Evolutionary conservation across 2,329 filamentous ascomycete species (phyloP).

Genomic region (Trichoderma sp.): DNA sequence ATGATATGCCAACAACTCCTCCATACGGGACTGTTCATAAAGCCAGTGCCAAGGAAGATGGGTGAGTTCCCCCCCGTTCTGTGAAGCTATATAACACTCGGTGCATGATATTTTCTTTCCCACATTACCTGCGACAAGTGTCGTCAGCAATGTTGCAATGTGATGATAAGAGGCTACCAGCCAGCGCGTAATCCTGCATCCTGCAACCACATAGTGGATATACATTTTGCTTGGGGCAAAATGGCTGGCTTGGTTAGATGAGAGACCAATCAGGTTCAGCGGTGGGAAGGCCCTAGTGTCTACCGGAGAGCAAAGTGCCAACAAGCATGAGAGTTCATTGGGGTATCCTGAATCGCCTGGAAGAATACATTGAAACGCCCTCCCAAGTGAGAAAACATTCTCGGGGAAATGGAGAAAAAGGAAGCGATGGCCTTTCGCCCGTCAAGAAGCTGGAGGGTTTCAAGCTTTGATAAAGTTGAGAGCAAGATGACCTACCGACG

Average conservation of each 20-base stretch:
- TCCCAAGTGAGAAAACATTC: conserved; percentile 8
- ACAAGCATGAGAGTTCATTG: conserved; percentile 23
- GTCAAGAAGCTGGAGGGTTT: conserved; percentile 19
- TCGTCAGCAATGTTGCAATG: conserved; percentile 16
- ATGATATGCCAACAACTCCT: conserved; percentile 33
- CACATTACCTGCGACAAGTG: conserved; percentile 9
- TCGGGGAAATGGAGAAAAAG: background rate
- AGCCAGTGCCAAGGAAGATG: conserved; percentile 61
- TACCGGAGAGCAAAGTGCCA: conserved; percentile 25
- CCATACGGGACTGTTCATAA: conserved; percentile 44
- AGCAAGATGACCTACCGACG: conserved; percentile 30
- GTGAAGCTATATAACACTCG: background rate
- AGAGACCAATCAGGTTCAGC: conserved; percentile 29
- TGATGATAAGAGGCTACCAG: conserved; percentile 25
- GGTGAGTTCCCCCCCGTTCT: conserved; percentile 36
- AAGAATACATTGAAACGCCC: conserved; percentile 8
- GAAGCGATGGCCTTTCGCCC: conserved; percentile 7
- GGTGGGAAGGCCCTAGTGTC: conserved; percentile 27
- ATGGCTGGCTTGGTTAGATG: conserved; percentile 31
- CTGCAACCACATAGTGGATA: conserved; percentile 18
- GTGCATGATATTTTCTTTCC: background rate
- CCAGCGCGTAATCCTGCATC: conserved; percentile 16
- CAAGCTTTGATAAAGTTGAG: conserved; percentile 32
- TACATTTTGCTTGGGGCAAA: conserved; percentile 24
- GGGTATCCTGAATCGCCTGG: conserved; percentile 17